Evolutionary conservation across 108 stramenopile species (phyloP), one percentile per base, ranked within the genome.

Genomic region (Nitzschia sp.): DNA sequence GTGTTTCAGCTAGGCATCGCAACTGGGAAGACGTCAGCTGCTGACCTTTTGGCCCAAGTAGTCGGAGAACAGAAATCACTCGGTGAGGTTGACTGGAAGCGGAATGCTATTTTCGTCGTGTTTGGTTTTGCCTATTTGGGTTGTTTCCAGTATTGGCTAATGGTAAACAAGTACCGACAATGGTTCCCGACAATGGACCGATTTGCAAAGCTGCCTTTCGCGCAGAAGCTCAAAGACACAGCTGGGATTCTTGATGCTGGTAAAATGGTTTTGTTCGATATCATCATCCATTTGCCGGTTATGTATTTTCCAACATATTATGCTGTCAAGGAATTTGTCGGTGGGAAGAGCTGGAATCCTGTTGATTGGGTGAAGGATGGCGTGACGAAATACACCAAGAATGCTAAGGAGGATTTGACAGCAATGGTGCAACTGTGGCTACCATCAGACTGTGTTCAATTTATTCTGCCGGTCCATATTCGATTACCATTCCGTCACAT

Each of bases 271-370:
- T 72, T 87, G 44, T 96, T 96, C 82, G 95, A 96, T 60, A 57
- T 96, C 2, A 73, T 78, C 50, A 80, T 96, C 17, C 95, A 96
- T 72, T 60, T 96, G 41, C 95, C 95, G 29, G 59, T 94, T 31
- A 78, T 96, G 33, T 96, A 96, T 80, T 96, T 93, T 60, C 95
- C 95, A n/a, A 78, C 91, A 19, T 96, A 94, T 71, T 96, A 96
- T 58, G 73, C 86, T 6, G 83, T 88, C 32, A 96, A 94, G 79
- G 92, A 96, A 80, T 83, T 91, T 77, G 91, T 96, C 5, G 80
- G 73, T 33, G 81, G 88, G 8, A 48, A 73, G 23, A 79, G 80
- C 17, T 94, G 89, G 88, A 92, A 91, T 79, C 90, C 90, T 13
- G 27, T 85, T 16, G 92, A 92, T 71, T 93, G 95, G 92, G 83